Evolutionary conservation across 805 yeast species (phyloP).

Genomic region (Suhomyces tanzawaensis): DNA sequence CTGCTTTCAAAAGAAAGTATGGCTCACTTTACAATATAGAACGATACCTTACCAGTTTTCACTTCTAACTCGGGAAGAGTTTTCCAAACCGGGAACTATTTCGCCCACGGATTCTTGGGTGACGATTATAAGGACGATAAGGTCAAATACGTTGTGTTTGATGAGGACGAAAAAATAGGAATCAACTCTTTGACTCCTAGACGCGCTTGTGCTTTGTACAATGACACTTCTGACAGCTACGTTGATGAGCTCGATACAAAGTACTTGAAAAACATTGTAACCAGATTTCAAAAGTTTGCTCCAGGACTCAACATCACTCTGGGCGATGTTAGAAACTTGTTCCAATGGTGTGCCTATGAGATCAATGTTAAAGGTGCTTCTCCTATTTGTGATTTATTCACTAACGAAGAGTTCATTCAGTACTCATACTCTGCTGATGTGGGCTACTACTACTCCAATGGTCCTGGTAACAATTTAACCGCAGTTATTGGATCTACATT

Average conservation of each 20-base stretch:
- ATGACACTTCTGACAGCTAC: slow-evolving; percentile 13
- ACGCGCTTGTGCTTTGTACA: slow-evolving; percentile 18
- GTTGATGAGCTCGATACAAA: slow-evolving; percentile 29
- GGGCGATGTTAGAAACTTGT: slow-evolving; percentile 51
- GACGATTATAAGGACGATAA: slow-evolving; percentile 33
- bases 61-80: slow-evolving; percentile 56
- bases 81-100: slow-evolving; percentile 51
- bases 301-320: slow-evolving; percentile 52
- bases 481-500: slow-evolving; percentile 60
- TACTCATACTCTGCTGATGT: slow-evolving; percentile 62
- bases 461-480: slow-evolving; percentile 60
- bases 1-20: slow-evolving; percentile 47
- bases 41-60: slow-evolving; percentile 47
- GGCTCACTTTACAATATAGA: slow-evolving; percentile 41
- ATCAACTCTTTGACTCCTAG: slow-evolving; percentile 31
- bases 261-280: slow-evolving; percentile 53
- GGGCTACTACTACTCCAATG: slow-evolving; percentile 56
- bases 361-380: slow-evolving; percentile 67
- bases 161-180: slow-evolving; percentile 38
- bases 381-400: slow-evolving; percentile 66
- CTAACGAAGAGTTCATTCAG: slow-evolving; percentile 63
- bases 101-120: slow-evolving; percentile 60
- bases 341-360: slow-evolving; percentile 72
- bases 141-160: slow-evolving; percentile 38
- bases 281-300: slow-evolving; percentile 54